Percentiles rank a stretch among this genome's conserved stretches.
Evolutionary conservation across 2,329 filamentous ascomycete genomes (phyloP).

Genomic region (Neofusicoccum laricinum): DNA sequence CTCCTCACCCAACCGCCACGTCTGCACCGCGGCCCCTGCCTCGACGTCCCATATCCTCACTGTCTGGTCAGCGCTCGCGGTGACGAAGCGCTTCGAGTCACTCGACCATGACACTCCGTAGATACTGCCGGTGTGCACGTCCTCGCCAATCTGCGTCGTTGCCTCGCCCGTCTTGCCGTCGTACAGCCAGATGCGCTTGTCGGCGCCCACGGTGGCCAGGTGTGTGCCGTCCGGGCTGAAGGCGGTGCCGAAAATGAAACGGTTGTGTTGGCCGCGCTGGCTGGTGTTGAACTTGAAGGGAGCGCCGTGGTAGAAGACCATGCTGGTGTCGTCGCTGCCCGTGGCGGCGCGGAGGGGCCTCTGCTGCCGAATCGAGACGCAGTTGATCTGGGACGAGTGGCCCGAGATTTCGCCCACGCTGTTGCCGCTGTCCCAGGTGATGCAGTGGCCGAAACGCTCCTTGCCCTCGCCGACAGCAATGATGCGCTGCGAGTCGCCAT

Average conservation of each 20-base stretch:
- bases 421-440: constrained; percentile 91
- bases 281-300: constrained; percentile 97
- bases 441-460: constrained; percentile 88
- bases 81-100: constrained; percentile 83
- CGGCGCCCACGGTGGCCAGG: constrained; percentile 87
- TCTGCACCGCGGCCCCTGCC: constrained; percentile 70
- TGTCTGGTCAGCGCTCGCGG: constrained; percentile 89
- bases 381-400: constrained; percentile 87
- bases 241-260: constrained; percentile 82
- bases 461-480: constrained; percentile 95
- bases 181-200: constrained; percentile 89
- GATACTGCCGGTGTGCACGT: constrained; percentile 88
- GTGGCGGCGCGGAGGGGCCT: constrained; percentile 89
- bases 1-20: constrained; percentile 80
- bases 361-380: constrained; percentile 84
- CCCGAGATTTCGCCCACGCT: constrained; percentile 91
- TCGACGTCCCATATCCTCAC: constrained; percentile 93
- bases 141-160: constrained; percentile 72
- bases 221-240: constrained; percentile 85
- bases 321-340: constrained; percentile 81
- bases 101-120: constrained; percentile 87
- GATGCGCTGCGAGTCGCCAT: constrained; percentile 92
- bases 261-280: constrained; percentile 72
- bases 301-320: constrained; percentile 90
- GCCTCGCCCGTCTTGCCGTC: constrained; percentile 93